A percentile compares a stretch with the other conserved stretches of the same genome.
These are phyloP conservation scores for Syzygium aromaticum DNA, from an alignment of 345 rosid genomes.

Conservation along the genomic window DNA sequence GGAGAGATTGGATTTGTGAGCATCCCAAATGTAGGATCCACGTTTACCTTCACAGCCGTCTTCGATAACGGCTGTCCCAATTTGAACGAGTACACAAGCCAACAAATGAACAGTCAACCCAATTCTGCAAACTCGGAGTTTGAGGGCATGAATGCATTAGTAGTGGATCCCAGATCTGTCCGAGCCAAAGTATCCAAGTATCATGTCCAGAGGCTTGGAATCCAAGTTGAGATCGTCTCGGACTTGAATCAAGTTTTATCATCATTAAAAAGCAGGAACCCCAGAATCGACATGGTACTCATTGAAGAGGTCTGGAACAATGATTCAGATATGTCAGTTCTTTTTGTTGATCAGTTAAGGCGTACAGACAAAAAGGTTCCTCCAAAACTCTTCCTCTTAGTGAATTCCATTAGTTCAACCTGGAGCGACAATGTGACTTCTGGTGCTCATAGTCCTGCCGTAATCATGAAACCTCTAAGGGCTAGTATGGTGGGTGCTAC, in stretches of 20 bases:
- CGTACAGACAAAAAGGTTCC: conserved; percentile 12
- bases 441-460: conserved; percentile 21
- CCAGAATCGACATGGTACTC: conserved; percentile 44
- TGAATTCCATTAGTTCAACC: conserved; percentile 37
- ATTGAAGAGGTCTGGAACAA: conserved; percentile 77
- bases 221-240: conserved; percentile 51
- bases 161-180: conserved; percentile 69
- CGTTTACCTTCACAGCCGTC: conserved; percentile 87
- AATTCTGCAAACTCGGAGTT: conserved; percentile 33
- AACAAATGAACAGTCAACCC: conserved; percentile 31
- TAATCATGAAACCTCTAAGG: conserved; percentile 79
- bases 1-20: conserved; percentile 92
- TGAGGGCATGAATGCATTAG: conserved; percentile 57
- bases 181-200: conserved; percentile 74
- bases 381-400: conserved; percentile 56
- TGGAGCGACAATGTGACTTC: conserved; percentile 12
- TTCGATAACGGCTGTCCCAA: conserved; percentile 39
- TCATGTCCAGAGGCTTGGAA: conserved; percentile 76
- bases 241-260: conserved; percentile 38
- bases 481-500: conserved; percentile 88
- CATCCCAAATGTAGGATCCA: conserved; percentile 70
- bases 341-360: conserved; percentile 24
- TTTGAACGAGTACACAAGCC: conserved; percentile 30
- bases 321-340: conserved; percentile 30
- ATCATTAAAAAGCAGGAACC: conserved; percentile 18